A percentile compares a stretch with the other conserved stretches of the same genome.
phyloP scores from a whole-genome alignment of 805 yeast species.

The Debaryomyces hansenii region DNA sequence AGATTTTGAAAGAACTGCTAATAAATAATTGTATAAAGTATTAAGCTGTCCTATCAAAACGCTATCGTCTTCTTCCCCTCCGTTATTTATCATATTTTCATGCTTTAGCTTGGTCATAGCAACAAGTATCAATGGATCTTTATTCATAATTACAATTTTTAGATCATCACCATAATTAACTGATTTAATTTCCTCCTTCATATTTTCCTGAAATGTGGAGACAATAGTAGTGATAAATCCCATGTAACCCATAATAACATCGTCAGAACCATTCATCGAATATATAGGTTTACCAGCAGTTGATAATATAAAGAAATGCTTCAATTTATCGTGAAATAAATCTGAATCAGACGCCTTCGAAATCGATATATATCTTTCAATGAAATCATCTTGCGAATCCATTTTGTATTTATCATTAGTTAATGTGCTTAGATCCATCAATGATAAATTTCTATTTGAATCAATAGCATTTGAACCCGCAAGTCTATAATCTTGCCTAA shows the following conservation, averaged over 20 bases:
- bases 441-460: neutral
- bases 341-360: constrained; percentile 12
- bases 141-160: constrained; percentile 57
- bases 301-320: constrained; percentile 78
- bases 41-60: constrained; percentile 55
- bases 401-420: neutral
- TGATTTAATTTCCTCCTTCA: constrained; percentile 42
- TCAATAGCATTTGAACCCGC: too few relatives aligned
- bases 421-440: constrained; percentile 5
- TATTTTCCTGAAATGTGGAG: constrained; percentile 57
- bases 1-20: constrained; percentile 83
- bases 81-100: constrained; percentile 49
- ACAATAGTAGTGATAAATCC: constrained; percentile 82
- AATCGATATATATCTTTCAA: constrained; percentile 14
- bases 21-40: constrained; percentile 68
- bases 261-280: constrained; percentile 72
- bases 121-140: constrained; percentile 70
- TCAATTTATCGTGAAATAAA: constrained; percentile 37
- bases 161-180: constrained; percentile 52
- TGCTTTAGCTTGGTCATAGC: constrained; percentile 57
- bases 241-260: constrained; percentile 64
- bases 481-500: constrained; percentile 10
- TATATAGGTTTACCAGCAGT: constrained; percentile 89
- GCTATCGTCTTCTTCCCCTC: constrained; percentile 12
- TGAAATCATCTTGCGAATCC: constrained; percentile 9